Conservation (phyloP, 306 rosid species). For the Morella rubra region DNA sequence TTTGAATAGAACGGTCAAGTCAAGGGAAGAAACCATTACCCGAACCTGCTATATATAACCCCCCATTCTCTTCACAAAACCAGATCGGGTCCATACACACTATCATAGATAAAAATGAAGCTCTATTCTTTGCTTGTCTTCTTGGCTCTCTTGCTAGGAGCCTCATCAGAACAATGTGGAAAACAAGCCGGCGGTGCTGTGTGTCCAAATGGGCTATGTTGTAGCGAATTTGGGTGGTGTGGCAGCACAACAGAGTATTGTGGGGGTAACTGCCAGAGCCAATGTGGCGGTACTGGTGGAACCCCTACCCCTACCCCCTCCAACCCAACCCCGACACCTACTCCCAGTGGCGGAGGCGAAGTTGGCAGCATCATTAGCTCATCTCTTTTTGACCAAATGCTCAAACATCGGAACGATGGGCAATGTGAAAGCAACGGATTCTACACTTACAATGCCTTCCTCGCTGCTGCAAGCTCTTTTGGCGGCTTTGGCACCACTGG, state of each 20-base stretch:
- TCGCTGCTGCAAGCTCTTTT: constrained; percentile 49
- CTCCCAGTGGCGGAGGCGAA: background rate
- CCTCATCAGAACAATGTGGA: constrained; percentile 23
- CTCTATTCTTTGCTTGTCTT: background rate
- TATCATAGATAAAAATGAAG: background rate
- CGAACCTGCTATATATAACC: too few species aligned
- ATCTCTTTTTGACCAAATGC: constrained; percentile 42
- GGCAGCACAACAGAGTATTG: background rate
- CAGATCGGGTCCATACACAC: background rate
- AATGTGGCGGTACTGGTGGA: background rate
- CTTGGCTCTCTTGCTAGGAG: background rate
- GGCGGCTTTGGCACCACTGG: constrained; percentile 49
- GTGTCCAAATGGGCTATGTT: constrained; percentile 14
- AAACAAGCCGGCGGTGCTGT: constrained; percentile 21
- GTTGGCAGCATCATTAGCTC: constrained; percentile 32
- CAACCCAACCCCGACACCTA: background rate
- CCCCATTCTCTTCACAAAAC: background rate
- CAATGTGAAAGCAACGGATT: constrained; percentile 40
- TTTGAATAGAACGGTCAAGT: background rate
- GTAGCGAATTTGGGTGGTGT: constrained; percentile 17
- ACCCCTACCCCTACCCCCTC: background rate
- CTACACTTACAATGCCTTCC: constrained; percentile 57
- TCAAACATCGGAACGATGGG: constrained; percentile 42
- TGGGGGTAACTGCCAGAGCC: background rate
- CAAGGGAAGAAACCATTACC: background rate